These are phyloP conservation scores for Lanmaoa pseudosensibilis DNA, from an alignment of 768 basidiomycete species.

Conservation along the genomic window DNA sequence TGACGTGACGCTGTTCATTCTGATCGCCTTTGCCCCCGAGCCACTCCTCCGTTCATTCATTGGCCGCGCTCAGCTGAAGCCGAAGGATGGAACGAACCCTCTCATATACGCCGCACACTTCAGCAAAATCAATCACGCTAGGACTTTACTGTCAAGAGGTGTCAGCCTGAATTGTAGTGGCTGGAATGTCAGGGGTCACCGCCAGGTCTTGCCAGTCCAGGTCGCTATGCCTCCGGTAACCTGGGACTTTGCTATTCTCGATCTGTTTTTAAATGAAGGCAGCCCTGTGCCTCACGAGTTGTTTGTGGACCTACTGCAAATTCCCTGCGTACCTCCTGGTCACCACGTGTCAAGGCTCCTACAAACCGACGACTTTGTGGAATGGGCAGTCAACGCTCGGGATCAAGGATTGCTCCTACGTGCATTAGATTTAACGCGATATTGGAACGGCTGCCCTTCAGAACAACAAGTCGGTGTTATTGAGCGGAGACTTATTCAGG, in stretches of 20 bases:
- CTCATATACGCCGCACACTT: conserved; percentile 5
- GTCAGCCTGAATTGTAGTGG: not conserved
- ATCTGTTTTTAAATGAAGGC: not conserved
- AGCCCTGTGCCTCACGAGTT: not conserved
- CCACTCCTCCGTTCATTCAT: not conserved
- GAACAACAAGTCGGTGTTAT: not conserved
- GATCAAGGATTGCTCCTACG: not conserved
- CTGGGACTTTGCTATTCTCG: not conserved
- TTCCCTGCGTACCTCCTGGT: too few relatives aligned
- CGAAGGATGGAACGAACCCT: conserved; percentile 2
- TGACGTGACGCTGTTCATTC: conserved; percentile 1
- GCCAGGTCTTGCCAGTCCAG: not conserved
- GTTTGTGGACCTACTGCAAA: not conserved
- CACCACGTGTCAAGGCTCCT: conserved; percentile 3
- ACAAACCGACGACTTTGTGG: conserved; percentile 16
- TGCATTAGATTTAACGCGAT: not conserved
- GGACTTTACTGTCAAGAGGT: not conserved
- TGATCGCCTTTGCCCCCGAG: not conserved
- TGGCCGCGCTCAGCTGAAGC: not conserved
- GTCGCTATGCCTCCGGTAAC: not conserved
- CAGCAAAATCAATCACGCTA: not conserved
- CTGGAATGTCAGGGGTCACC: not conserved
- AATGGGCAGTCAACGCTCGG: not conserved
- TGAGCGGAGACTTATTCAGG: conserved; percentile 2
- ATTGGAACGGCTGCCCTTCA: too few relatives aligned